These are phyloP conservation scores for Aspergillus uvarum DNA, from an alignment of 2,329 filamentous ascomycete genomes.

Conservation along the genomic window DNA sequence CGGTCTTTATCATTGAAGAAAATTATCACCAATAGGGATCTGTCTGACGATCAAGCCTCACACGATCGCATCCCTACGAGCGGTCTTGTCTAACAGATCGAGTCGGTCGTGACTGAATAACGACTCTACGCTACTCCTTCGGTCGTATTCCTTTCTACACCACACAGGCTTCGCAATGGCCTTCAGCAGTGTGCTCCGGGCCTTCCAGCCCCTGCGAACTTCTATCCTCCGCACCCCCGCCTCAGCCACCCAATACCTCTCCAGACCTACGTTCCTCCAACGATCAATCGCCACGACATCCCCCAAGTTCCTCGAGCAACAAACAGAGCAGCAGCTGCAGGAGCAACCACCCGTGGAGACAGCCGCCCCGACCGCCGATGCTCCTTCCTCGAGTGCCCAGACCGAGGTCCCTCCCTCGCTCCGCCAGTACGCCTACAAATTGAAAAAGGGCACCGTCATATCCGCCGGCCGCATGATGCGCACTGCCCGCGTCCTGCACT, in stretches of 20 bases:
- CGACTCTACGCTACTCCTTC: not conserved
- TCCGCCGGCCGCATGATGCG: constrained; percentile 45
- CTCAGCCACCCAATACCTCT: constrained; percentile 19
- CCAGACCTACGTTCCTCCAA: constrained; percentile 18
- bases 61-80: not conserved
- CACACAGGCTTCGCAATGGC: constrained; percentile 22
- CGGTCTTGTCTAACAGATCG: not conserved
- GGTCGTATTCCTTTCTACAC: not conserved
- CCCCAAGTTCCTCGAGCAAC: constrained; percentile 14
- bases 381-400: not conserved
- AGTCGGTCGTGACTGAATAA: not conserved
- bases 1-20: not conserved
- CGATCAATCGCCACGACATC: constrained; percentile 17
- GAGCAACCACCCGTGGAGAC: constrained; percentile 3
- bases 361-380: not conserved
- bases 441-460: constrained; percentile 41
- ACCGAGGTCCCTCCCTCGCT: constrained; percentile 28
- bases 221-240: constrained; percentile 28
- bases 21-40: not conserved
- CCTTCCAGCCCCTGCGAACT: constrained; percentile 32
- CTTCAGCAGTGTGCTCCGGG: constrained; percentile 32
- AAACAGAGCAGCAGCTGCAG: not conserved
- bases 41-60: not conserved
- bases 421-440: constrained; percentile 36
- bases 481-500: constrained; percentile 40